Percentiles rank a stretch among this genome's conserved stretches.
phyloP scores from a whole-genome alignment of 2,329 filamentous ascomycete species.

The Chaetomium strumarium region DNA sequence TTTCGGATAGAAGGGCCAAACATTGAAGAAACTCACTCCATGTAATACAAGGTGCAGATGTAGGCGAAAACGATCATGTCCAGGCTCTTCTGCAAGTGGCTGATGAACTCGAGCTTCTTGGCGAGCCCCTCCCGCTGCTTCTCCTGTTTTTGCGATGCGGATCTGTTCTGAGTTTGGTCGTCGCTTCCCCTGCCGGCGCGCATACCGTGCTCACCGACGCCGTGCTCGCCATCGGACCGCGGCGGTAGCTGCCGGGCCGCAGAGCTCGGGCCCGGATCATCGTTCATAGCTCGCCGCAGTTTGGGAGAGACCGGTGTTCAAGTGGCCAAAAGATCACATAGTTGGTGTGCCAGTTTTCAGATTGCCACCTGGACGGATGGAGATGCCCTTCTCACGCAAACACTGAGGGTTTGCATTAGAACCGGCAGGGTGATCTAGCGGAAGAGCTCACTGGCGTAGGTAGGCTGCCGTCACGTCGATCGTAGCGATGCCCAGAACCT shows the following conservation, averaged over 20 bases:
- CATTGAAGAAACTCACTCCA: slow-evolving; percentile 47
- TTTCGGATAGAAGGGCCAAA: neutral
- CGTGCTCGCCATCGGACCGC: slow-evolving; percentile 9
- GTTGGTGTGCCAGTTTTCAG: neutral
- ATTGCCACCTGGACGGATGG: neutral
- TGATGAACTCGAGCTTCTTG: slow-evolving; percentile 57
- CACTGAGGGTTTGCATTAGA: neutral
- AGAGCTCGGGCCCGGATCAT: slow-evolving; percentile 40
- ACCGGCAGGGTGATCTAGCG: neutral
- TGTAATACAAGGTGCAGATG: slow-evolving; percentile 61
- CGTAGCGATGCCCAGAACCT: neutral
- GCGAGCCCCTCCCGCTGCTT: slow-evolving; percentile 33
- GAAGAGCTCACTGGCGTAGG: no score
- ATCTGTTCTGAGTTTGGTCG: slow-evolving; percentile 12
- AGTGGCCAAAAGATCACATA: slow-evolving; percentile 11
- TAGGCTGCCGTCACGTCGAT: neutral
- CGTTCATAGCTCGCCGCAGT: slow-evolving; percentile 38
- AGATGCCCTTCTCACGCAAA: neutral
- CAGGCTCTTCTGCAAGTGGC: slow-evolving; percentile 53
- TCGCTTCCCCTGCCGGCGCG: slow-evolving; percentile 10
- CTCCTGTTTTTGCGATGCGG: slow-evolving; percentile 18
- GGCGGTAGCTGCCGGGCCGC: slow-evolving; percentile 29
- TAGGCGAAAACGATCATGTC: slow-evolving; percentile 60
- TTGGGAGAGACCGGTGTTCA: slow-evolving; percentile 11
- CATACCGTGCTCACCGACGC: slow-evolving; percentile 1